These are phyloP conservation scores for Fusarium begoniae DNA, from an alignment of 2,329 filamentous ascomycete species.

Conservation along the genomic window DNA sequence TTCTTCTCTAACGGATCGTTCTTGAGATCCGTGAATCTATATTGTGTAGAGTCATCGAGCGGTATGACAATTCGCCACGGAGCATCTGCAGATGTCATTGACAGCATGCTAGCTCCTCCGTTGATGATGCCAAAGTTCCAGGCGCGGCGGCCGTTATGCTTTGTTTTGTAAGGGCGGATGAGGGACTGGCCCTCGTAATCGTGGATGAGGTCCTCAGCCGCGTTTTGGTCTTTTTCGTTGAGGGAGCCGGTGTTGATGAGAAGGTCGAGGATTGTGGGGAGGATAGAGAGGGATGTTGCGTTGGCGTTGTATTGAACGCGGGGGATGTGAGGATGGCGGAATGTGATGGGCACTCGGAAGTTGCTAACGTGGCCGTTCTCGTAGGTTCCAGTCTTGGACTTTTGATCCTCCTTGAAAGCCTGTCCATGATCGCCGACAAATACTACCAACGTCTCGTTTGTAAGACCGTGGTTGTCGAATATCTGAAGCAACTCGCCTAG, in stretches of 20 bases:
- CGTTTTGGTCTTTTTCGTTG: constrained; percentile 35
- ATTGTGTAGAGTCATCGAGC: constrained; percentile 45
- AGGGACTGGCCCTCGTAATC: constrained; percentile 50
- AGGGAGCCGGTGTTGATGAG: constrained; percentile 48
- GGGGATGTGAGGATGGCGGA: constrained; percentile 47
- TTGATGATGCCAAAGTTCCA: constrained; percentile 51
- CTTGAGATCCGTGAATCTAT: constrained; percentile 46
- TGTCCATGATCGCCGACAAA: constrained; percentile 49
- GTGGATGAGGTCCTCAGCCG: constrained; percentile 42
- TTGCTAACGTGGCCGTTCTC: constrained; percentile 47
- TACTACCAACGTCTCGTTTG: constrained; percentile 48
- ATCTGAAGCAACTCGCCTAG: constrained; percentile 44
- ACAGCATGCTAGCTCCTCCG: constrained; percentile 46
- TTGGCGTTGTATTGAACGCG: constrained; percentile 45
- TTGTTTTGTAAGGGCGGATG: constrained; percentile 41
- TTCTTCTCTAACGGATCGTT: constrained; percentile 44
- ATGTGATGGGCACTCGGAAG: constrained; percentile 46
- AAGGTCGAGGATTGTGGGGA: constrained; percentile 50
- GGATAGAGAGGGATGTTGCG: constrained; percentile 46
- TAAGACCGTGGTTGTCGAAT: constrained; percentile 46
- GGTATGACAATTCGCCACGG: constrained; percentile 47
- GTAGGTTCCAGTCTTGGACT: constrained; percentile 45
- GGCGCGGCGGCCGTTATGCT: constrained; percentile 39
- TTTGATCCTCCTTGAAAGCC: constrained; percentile 47
- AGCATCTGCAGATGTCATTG: constrained; percentile 46